Evolutionary conservation across 805 yeast species (phyloP).

Genomic region (Wickerhamomyces hampshirensis): DNA sequence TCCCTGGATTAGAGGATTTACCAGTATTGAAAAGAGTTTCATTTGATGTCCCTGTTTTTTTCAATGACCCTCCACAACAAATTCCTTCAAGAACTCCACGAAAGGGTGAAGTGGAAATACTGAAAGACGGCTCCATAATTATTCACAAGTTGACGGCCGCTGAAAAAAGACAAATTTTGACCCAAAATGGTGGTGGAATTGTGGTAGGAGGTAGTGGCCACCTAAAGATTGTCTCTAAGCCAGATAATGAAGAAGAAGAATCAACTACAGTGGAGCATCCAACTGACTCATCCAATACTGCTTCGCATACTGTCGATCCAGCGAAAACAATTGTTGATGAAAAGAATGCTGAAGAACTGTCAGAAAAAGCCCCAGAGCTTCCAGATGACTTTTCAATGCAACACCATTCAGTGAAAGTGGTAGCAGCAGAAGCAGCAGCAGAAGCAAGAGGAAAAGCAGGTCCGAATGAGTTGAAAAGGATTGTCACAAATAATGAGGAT

Average conservation of each 20-base stretch:
- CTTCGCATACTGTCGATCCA: background rate
- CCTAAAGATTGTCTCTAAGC: slow-evolving; percentile 35
- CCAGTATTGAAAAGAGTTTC: slow-evolving; percentile 56
- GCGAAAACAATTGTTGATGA: background rate
- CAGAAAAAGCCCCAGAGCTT: slow-evolving; percentile 19
- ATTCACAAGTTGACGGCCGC: slow-evolving; percentile 52
- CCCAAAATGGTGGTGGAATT: slow-evolving; percentile 54
- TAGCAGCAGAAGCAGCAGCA: slow-evolving; percentile 34
- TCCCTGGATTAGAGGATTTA: slow-evolving; percentile 39
- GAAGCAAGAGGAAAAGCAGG: slow-evolving; percentile 31
- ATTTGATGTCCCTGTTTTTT: slow-evolving; percentile 72
- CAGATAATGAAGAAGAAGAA: slow-evolving; percentile 9
- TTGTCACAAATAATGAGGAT: slow-evolving; percentile 31
- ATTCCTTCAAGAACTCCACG: slow-evolving; percentile 84
- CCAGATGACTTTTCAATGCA: slow-evolving; percentile 8
- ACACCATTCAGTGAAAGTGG: slow-evolving; percentile 27
- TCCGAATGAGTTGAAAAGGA: slow-evolving; percentile 27
- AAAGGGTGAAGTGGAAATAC: slow-evolving; percentile 72
- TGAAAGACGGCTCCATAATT: slow-evolving; percentile 48
- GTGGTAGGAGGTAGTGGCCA: slow-evolving; percentile 80
- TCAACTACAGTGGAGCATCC: slow-evolving; percentile 5
- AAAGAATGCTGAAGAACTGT: slow-evolving; percentile 5
- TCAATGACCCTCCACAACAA: slow-evolving; percentile 89
- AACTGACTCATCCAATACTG: background rate
- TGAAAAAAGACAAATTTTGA: slow-evolving; percentile 41